These are phyloP conservation scores for Monoraphidium neglectum DNA, from an alignment of 139 green algal species.

Conservation along the genomic window DNA sequence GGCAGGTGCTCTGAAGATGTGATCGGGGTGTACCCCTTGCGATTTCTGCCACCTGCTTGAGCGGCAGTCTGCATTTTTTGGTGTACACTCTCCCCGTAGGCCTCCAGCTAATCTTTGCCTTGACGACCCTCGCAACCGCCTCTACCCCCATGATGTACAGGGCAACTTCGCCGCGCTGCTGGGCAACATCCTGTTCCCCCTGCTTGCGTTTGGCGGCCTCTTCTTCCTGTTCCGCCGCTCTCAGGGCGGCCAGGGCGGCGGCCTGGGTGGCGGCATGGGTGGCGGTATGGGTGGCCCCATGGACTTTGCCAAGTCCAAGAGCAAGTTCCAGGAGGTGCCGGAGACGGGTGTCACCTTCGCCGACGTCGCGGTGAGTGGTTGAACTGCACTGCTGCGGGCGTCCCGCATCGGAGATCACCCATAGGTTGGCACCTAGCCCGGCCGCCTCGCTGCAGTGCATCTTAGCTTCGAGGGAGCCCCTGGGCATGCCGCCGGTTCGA, in stretches of 20 bases:
- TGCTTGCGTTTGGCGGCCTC: conserved; percentile 97
- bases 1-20: no score
- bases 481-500: not conserved
- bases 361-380: conserved; percentile 90
- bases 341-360: conserved; percentile 98
- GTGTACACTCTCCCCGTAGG: conserved; percentile 93
- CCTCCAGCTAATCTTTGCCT: conserved; percentile 86
- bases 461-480: not conserved
- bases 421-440: not conserved
- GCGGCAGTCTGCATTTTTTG: no score
- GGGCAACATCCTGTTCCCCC: conserved; percentile 98
- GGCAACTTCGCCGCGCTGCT: conserved; percentile 95
- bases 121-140: conserved; percentile 95
- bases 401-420: not conserved
- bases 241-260: conserved; percentile 23
- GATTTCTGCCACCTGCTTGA: no score
- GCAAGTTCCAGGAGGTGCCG: conserved; percentile 99
- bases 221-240: conserved; percentile 97
- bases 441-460: not conserved
- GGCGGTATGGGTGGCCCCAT: conserved; percentile 91
- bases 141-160: no score
- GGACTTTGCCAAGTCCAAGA: conserved; percentile 98
- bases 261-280: conserved; percentile 42
- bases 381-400: not conserved
- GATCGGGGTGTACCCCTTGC: no score